These are phyloP conservation scores for Geosiphon pyriformis DNA, from an alignment of 192 early-diverging fungal genomes.

Conservation along the genomic window DNA sequence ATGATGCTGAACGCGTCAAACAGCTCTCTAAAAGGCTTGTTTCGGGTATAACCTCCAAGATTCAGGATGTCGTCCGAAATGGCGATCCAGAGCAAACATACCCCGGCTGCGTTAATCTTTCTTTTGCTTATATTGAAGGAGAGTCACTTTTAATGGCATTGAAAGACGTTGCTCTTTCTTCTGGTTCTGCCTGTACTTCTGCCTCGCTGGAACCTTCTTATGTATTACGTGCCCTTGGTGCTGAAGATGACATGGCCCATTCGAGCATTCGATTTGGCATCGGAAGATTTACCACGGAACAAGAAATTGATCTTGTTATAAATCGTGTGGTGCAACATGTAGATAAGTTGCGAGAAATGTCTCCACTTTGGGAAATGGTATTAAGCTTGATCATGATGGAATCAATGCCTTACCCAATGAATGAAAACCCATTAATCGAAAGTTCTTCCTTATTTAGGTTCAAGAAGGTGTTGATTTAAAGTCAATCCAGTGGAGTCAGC, in stretches of 20 bases:
- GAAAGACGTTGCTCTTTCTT: constrained; percentile 94
- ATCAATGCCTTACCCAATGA: neutral
- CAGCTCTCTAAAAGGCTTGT: constrained; percentile 73
- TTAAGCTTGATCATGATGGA: neutral
- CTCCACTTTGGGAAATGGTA: constrained; percentile 97
- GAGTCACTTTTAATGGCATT: constrained; percentile 97
- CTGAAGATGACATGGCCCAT: constrained; percentile 95
- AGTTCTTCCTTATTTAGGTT: constrained; percentile 37
- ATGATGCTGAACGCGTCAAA: constrained; percentile 70
- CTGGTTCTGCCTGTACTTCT: constrained; percentile 93
- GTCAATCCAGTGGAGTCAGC: constrained; percentile 86
- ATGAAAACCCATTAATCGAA: constrained; percentile 1
- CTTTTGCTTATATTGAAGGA: constrained; percentile 95
- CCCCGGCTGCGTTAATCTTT: constrained; percentile 92
- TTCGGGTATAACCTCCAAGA: constrained; percentile 69
- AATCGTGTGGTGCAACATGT: constrained; percentile 77
- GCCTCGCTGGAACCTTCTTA: constrained; percentile 95
- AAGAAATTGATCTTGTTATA: constrained; percentile 89
- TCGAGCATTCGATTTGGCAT: constrained; percentile 93
- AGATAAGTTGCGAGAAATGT: constrained; percentile 86
- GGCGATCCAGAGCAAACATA: constrained; percentile 76
- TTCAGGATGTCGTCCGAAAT: constrained; percentile 83
- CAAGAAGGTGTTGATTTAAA: constrained; percentile 91
- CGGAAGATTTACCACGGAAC: constrained; percentile 92
- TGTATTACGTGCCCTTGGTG: constrained; percentile 93